Percentiles rank a stretch among this genome's conserved stretches.
phyloP scores from a whole-genome alignment of 2,329 filamentous ascomycete species.

The Mycogone perniciosa region DNA sequence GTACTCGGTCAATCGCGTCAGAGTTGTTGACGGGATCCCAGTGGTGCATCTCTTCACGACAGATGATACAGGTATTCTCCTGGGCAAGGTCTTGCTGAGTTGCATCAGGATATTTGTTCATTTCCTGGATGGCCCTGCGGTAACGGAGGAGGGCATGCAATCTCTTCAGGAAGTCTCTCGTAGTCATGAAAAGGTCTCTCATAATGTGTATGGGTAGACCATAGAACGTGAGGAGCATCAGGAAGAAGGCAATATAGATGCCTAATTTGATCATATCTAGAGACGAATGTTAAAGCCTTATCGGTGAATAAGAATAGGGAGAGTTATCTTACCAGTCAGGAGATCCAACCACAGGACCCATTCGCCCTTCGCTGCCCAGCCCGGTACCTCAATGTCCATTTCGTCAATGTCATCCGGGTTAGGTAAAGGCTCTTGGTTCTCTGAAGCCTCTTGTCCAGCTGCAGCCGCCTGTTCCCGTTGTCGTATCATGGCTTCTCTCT shows the following conservation, averaged over 20 bases:
- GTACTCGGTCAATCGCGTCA: slow-evolving; percentile 73
- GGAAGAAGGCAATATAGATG: slow-evolving; percentile 88
- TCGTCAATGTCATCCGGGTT: slow-evolving; percentile 76
- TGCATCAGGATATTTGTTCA: slow-evolving; percentile 91
- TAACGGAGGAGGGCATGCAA: slow-evolving; percentile 87
- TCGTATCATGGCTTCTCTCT: slow-evolving; percentile 46
- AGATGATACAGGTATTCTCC: slow-evolving; percentile 96
- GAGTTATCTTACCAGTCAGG: slow-evolving; percentile 56
- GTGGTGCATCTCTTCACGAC: slow-evolving; percentile 87
- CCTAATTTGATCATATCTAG: slow-evolving; percentile 83
- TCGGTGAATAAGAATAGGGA: slow-evolving; percentile 13
- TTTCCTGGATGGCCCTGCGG: slow-evolving; percentile 83
- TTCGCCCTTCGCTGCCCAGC: slow-evolving; percentile 93
- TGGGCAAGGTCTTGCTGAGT: slow-evolving; percentile 75
- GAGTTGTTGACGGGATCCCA: slow-evolving; percentile 56
- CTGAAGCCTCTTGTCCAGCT: slow-evolving; percentile 52
- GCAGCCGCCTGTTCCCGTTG: slow-evolving; percentile 43
- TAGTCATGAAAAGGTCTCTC: slow-evolving; percentile 89
- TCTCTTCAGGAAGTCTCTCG: slow-evolving; percentile 83
- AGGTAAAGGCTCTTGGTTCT: slow-evolving; percentile 45
- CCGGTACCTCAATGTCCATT: slow-evolving; percentile 89
- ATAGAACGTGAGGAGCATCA: slow-evolving; percentile 88
- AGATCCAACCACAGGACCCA: slow-evolving; percentile 88
- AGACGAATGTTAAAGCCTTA: slow-evolving; percentile 2
- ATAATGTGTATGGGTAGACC: slow-evolving; percentile 95